Evolutionary conservation across 2,329 filamentous ascomycete species (phyloP).

Genomic region (Ophiostoma piceae): DNA sequence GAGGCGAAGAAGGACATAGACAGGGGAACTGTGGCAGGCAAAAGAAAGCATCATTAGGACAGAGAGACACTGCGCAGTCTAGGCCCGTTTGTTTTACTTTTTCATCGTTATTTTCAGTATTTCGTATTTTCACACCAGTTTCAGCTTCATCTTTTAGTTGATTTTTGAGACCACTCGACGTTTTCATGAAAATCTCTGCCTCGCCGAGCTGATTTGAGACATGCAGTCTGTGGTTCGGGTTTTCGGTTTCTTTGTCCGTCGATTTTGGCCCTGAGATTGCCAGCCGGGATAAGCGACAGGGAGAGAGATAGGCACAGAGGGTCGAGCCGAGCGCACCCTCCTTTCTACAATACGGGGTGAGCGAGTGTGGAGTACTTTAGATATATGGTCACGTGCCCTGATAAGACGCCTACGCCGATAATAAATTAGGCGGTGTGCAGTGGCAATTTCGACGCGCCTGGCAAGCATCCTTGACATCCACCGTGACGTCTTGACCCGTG

Average conservation of each 20-base stretch:
- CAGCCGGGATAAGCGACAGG: neutral
- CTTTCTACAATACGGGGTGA: neutral
- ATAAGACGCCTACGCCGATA: conserved; percentile 9
- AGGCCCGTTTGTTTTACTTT: neutral
- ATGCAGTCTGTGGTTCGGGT: neutral
- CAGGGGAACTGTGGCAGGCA: neutral
- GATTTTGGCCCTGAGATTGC: neutral
- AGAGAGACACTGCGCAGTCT: neutral
- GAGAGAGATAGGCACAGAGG: neutral
- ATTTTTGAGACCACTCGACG: neutral
- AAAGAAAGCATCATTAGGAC: neutral
- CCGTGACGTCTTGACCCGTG: conserved; percentile 1
- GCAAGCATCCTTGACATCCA: neutral
- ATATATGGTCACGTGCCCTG: neutral
- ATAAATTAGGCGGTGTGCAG: conserved; percentile 21
- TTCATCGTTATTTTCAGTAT: no score
- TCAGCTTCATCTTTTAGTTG: neutral
- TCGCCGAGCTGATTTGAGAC: neutral
- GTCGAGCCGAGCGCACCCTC: neutral
- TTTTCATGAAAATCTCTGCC: neutral
- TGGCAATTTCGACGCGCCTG: conserved; percentile 18
- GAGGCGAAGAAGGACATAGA: neutral
- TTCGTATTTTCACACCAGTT: neutral
- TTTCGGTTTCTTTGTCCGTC: neutral
- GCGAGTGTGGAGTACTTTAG: neutral